Base-by-base conservation (phyloP, 257 asterid genomes). In the Ligustrum vulgare region DNA sequence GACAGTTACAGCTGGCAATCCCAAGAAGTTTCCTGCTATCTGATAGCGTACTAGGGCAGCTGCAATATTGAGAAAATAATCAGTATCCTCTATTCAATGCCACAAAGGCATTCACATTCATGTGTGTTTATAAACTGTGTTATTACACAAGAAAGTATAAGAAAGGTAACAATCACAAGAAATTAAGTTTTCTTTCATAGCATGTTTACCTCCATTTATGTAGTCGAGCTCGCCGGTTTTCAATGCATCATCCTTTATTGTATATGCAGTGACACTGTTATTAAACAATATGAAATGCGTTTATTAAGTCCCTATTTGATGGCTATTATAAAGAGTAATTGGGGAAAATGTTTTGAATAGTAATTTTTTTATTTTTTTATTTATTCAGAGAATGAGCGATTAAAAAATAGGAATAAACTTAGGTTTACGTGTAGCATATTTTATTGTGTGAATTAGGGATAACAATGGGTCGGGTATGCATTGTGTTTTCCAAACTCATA, bases 161-260 rank as follows among this genome's bases (percentile, higher is more conserved):
- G 51, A 9, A 43, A 43, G 10, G 15, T 43, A 9, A 6, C 41
- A 0, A 36, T 8, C 41, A 36, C 41, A 8, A 6, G 41, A 36
- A 36, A 36, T 5, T 64, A n/a, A 33, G 35, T 33, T 33, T 33
- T 33, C 3, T 33, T 33, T 33, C 35, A 3, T 33, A 33, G 35
- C 2, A 33, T 33, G 31, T 23, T 66, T 90, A 94, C 98, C 98
- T 91, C 97, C 98, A 75, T 94, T 91, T 75, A 94, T 80, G 80
- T 94, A 94, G 88, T 94, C 98, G 13, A 91, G 88, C 80, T 94
- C 98, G 64, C 97, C 97, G 0, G 98, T 90, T 72, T 89, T 56
- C 68, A 75, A 8, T 33, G 87, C 83, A 54, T 94, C 97, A 0
- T 91, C 87, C 74, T 77, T 43, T 73, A 94, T 86, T 8, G 79